A percentile compares a stretch with the other conserved stretches of the same genome.
Conservation (phyloP, 495 filamentous ascomycete genomes). For the Friedmanniomyces simplex region DNA sequence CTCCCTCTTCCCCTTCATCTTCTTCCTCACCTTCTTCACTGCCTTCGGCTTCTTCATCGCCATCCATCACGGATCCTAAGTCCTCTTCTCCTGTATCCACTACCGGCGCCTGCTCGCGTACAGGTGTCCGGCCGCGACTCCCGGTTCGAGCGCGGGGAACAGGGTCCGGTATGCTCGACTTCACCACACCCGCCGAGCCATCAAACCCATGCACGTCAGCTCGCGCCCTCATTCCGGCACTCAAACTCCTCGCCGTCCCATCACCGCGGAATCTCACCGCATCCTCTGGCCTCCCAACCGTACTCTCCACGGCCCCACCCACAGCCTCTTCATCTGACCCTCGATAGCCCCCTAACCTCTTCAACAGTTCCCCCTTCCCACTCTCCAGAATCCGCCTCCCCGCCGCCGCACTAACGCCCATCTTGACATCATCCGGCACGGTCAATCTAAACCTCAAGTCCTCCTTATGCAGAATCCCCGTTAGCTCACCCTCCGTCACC, state of each 20-base stretch:
- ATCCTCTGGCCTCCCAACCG: too few species aligned
- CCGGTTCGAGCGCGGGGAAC: not conserved
- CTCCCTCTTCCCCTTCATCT: slow-evolving; percentile 39
- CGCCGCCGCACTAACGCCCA: slow-evolving; percentile 27
- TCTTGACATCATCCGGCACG: slow-evolving; percentile 27
- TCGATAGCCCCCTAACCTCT: slow-evolving; percentile 26
- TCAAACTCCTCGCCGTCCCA: not conserved
- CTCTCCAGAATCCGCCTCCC: slow-evolving; percentile 29
- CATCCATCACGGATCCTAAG: not conserved
- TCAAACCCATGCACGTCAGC: not conserved
- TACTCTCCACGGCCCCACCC: too few species aligned
- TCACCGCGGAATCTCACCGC: too few species aligned
- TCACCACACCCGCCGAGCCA: not conserved
- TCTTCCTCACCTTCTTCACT: slow-evolving; percentile 30
- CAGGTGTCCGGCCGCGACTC: not conserved
- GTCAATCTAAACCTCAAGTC: not conserved
- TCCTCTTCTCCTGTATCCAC: not conserved
- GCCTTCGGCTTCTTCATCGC: not conserved
- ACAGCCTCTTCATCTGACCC: not conserved
- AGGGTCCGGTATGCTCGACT: not conserved
- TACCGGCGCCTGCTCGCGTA: not conserved
- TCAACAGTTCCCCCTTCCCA: slow-evolving; percentile 33
- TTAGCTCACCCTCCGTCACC: not conserved
- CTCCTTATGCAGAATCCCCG: not conserved
- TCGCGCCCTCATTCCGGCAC: not conserved